A percentile compares a stretch with the other conserved stretches of the same genome.
Evolutionary conservation across 257 asterid species (phyloP).

Genomic region (Nicotiana sylvestris): DNA sequence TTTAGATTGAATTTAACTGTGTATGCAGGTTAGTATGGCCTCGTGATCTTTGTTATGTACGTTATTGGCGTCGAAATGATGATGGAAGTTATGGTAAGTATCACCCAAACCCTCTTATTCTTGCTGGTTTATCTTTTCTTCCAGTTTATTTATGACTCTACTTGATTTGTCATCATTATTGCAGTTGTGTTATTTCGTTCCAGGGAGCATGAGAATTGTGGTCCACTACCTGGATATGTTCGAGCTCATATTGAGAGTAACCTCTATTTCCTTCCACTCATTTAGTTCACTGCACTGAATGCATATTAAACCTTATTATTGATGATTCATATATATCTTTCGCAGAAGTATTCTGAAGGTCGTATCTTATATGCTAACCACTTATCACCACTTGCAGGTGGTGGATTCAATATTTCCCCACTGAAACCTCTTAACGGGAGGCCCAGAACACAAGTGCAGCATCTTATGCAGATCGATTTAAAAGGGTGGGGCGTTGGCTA

Average conservation of each 20-base stretch:
- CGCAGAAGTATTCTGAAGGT: neutral
- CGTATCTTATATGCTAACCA: slow-evolving; percentile 7
- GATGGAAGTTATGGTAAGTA: slow-evolving; percentile 94
- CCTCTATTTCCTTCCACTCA: slow-evolving; percentile 8
- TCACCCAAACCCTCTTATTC: neutral
- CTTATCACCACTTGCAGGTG: slow-evolving; percentile 53
- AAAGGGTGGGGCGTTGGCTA: slow-evolving; percentile 99
- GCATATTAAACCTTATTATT: neutral
- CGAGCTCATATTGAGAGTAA: slow-evolving; percentile 96
- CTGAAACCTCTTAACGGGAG: slow-evolving; percentile 75
- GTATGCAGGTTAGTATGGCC: slow-evolving; percentile 85
- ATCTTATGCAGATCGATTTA: slow-evolving; percentile 95
- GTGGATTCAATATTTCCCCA: slow-evolving; percentile 92
- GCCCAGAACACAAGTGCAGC: slow-evolving; percentile 95
- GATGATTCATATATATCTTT: neutral
- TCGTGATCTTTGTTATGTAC: slow-evolving; percentile 96
- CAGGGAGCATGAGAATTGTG: slow-evolving; percentile 90
- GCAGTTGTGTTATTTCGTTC: slow-evolving; percentile 96
- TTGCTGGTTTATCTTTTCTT: neutral
- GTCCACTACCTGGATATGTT: slow-evolving; percentile 90
- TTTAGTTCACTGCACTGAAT: neutral
- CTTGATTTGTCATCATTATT: slow-evolving; percentile 23
- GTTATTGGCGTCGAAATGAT: slow-evolving; percentile 99
- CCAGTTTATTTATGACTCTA: slow-evolving; percentile 15
- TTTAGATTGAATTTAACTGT: slow-evolving; percentile 1